A percentile compares a stretch with the other conserved stretches of the same genome.
phyloP scores from a whole-genome alignment of 805 yeast species.

The Geotrichum ghanense region DNA sequence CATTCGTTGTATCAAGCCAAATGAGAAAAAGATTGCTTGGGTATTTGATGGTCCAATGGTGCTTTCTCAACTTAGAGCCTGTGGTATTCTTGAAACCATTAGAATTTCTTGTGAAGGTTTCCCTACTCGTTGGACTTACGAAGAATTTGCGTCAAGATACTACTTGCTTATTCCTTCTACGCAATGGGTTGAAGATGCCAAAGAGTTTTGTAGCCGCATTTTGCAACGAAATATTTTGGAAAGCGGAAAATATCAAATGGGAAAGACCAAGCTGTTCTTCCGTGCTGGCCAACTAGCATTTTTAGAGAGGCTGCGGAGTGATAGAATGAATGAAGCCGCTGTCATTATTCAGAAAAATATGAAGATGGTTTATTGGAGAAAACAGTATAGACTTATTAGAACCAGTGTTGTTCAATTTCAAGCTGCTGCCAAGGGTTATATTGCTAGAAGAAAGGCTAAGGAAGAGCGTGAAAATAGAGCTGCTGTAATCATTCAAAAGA shows the following conservation, averaged over 20 bases:
- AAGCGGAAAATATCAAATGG: slow-evolving; percentile 67
- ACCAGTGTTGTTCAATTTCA: slow-evolving; percentile 48
- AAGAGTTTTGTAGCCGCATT: slow-evolving; percentile 57
- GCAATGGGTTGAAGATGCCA: slow-evolving; percentile 50
- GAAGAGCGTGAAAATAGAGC: slow-evolving; percentile 39
- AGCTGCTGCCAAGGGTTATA: slow-evolving; percentile 48
- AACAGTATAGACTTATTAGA: slow-evolving; percentile 43
- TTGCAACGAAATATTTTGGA: slow-evolving; percentile 47
- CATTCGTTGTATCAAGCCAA: slow-evolving; percentile 95
- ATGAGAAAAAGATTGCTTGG: slow-evolving; percentile 92
- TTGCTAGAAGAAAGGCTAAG: slow-evolving; percentile 46
- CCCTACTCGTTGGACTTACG: slow-evolving; percentile 93
- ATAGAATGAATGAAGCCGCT: slow-evolving; percentile 68
- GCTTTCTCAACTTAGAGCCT: slow-evolving; percentile 86
- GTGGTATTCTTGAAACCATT: slow-evolving; percentile 97
- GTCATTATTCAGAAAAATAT: slow-evolving; percentile 76
- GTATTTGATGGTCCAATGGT: slow-evolving; percentile 93
- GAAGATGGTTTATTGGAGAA: slow-evolving; percentile 52
- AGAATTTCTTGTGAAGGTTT: slow-evolving; percentile 96
- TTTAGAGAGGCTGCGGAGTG: slow-evolving; percentile 74
- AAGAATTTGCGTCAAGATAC: slow-evolving; percentile 83
- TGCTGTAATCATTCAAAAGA: slow-evolving; percentile 65
- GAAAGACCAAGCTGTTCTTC: slow-evolving; percentile 88
- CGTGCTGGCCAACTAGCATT: slow-evolving; percentile 94
- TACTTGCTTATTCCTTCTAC: slow-evolving; percentile 68